phyloP scores from a whole-genome alignment of 352 stramenopile genomes.

The Pythium rishiriense region DNA sequence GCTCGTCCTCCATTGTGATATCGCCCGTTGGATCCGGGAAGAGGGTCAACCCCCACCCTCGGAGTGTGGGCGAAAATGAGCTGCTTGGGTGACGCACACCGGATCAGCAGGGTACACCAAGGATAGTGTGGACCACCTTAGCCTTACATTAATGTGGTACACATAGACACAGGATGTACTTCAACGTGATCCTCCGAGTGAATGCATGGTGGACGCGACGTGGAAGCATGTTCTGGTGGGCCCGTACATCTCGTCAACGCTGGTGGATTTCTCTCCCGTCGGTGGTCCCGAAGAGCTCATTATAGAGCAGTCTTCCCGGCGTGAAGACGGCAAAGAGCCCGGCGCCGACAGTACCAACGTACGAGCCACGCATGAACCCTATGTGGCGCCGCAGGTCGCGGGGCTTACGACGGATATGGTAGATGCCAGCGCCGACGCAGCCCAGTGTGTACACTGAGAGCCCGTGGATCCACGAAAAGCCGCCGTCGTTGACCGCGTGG shows the following conservation, averaged over 20 bases:
- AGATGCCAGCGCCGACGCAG: constrained; percentile 14
- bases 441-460: constrained; percentile 11
- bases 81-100: constrained; percentile 18
- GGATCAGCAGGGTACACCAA: neutral
- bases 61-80: constrained; percentile 1
- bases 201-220: no score
- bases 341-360: neutral
- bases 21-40: neutral
- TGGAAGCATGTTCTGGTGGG: no score
- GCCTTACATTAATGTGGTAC: neutral
- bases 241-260: no score
- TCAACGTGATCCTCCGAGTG: neutral
- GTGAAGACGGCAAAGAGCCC: constrained; percentile 13
- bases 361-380: constrained; percentile 13
- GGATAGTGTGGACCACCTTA: constrained; percentile 7
- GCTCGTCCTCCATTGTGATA: constrained; percentile 63
- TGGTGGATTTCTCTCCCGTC: neutral
- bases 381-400: neutral
- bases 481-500: neutral
- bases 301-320: constrained; percentile 6
- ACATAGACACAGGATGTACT: neutral
- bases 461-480: constrained; percentile 19
- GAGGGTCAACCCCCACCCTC: neutral
- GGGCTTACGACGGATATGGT: constrained; percentile 10
- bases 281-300: constrained; percentile 1